Evolutionary conservation across 2,329 filamentous ascomycete species (phyloP).

Genomic region (Aspergillus eucalypticola): DNA sequence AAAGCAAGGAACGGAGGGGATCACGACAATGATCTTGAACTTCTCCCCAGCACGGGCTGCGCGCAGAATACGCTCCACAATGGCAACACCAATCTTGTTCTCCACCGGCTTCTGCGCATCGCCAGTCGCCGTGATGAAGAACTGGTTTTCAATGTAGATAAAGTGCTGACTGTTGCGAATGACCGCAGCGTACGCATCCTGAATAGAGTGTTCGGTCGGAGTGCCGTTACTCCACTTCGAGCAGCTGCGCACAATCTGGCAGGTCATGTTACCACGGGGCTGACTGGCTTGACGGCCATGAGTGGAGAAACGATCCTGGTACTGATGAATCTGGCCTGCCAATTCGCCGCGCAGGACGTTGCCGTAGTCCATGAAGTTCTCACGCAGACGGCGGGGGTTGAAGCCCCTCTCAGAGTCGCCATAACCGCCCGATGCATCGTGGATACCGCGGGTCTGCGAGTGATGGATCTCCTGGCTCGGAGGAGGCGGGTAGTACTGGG

Average conservation of each 20-base stretch:
- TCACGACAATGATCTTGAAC: constrained; percentile 85
- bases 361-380: constrained; percentile 41
- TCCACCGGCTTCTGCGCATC: constrained; percentile 80
- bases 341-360: constrained; percentile 42
- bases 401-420: constrained; percentile 37
- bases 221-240: constrained; percentile 97
- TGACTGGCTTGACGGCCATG: constrained; percentile 16
- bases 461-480: constrained; percentile 35
- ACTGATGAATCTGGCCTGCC: constrained; percentile 47
- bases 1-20: constrained; percentile 90
- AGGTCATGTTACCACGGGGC: constrained; percentile 37
- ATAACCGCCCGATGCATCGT: constrained; percentile 38
- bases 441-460: constrained; percentile 35
- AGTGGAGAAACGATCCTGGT: constrained; percentile 40
- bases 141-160: constrained; percentile 98
- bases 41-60: constrained; percentile 81
- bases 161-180: constrained; percentile 88
- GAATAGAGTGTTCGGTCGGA: constrained; percentile 76
- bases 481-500: constrained; percentile 47
- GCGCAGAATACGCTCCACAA: constrained; percentile 83
- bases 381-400: constrained; percentile 32
- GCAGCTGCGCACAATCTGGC: constrained; percentile 68
- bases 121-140: constrained; percentile 94
- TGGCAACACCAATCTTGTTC: constrained; percentile 87
- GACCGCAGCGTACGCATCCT: constrained; percentile 79